Percentiles rank a stretch among this genome's conserved stretches.
Evolutionary conservation across 75 land plant species (phyloP).

Genomic region (Azolla pinnata): DNA sequence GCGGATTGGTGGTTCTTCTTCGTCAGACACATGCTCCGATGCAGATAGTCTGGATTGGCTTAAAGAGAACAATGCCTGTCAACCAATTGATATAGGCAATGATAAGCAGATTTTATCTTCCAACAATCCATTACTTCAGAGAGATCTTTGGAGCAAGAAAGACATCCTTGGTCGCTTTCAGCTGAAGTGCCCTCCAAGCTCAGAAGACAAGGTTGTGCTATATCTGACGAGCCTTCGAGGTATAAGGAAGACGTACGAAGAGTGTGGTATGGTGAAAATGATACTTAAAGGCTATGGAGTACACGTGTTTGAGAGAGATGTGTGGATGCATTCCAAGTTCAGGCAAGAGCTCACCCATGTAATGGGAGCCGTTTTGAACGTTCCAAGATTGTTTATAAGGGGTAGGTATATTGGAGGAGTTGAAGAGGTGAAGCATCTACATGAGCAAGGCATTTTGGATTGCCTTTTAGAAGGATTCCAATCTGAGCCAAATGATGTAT

Average conservation of each 20-base stretch:
- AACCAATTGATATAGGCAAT: neutral
- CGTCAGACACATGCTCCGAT: conserved; percentile 4
- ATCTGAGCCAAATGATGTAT: conserved; percentile 19
- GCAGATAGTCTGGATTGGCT: neutral
- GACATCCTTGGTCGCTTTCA: neutral
- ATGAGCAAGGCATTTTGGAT: conserved; percentile 53
- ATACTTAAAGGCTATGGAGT: conserved; percentile 44
- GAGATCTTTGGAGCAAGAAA: neutral
- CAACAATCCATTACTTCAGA: neutral
- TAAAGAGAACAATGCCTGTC: neutral
- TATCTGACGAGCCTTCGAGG: conserved; percentile 57
- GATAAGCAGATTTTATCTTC: neutral
- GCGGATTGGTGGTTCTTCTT: neutral
- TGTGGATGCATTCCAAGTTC: conserved; percentile 47
- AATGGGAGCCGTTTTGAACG: conserved; percentile 22
- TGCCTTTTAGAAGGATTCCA: conserved; percentile 38
- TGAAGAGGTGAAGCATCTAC: conserved; percentile 49
- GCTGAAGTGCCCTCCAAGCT: conserved; percentile 16
- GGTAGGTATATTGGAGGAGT: conserved; percentile 61
- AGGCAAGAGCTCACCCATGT: conserved; percentile 37
- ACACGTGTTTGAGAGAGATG: conserved; percentile 51
- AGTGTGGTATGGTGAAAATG: conserved; percentile 33
- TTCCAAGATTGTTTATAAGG: conserved; percentile 48
- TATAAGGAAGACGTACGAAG: conserved; percentile 52
- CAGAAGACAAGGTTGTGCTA: conserved; percentile 29